These are phyloP conservation scores for Phaeotremella fagi DNA, from an alignment of 768 basidiomycete genomes.

Conservation along the genomic window DNA sequence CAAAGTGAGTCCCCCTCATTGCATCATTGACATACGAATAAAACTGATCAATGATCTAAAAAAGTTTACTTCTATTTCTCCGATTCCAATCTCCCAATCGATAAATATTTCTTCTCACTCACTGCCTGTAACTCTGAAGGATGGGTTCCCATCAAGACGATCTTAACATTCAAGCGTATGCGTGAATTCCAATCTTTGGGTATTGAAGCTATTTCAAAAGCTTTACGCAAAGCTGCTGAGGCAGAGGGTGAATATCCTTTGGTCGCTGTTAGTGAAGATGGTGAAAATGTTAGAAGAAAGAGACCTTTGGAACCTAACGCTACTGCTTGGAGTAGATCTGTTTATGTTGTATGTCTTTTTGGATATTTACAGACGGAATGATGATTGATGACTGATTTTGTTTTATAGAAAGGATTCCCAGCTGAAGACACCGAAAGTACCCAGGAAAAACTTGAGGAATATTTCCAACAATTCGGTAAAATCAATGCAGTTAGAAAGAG, in stretches of 20 bases:
- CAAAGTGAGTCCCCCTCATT: constrained; percentile 32
- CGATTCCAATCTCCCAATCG: constrained; percentile 79
- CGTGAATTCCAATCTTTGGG: constrained; percentile 62
- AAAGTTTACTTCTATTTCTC: constrained; percentile 95
- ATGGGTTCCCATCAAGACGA: constrained; percentile 81
- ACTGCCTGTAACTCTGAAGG: constrained; percentile 70
- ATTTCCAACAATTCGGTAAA: constrained; percentile 70
- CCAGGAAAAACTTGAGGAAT: constrained; percentile 70
- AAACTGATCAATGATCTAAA: not conserved
- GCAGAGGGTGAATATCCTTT: constrained; percentile 48
- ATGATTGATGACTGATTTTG: too few species aligned
- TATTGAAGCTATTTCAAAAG: constrained; percentile 63
- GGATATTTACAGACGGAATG: not conserved
- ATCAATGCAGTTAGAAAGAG: constrained; percentile 84
- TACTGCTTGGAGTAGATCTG: constrained; percentile 72
- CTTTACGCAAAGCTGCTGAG: constrained; percentile 53
- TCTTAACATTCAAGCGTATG: constrained; percentile 96
- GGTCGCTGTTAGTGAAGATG: constrained; percentile 70
- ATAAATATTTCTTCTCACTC: constrained; percentile 91
- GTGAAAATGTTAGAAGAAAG: constrained; percentile 66
- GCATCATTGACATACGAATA: not conserved
- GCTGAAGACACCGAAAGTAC: constrained; percentile 58
- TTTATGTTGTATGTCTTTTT: constrained; percentile 70
- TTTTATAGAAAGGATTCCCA: constrained; percentile 79
- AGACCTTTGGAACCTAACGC: constrained; percentile 73